Conservation (phyloP, 2,329 filamentous ascomycete genomes). For the Phialophora chinensis region DNA sequence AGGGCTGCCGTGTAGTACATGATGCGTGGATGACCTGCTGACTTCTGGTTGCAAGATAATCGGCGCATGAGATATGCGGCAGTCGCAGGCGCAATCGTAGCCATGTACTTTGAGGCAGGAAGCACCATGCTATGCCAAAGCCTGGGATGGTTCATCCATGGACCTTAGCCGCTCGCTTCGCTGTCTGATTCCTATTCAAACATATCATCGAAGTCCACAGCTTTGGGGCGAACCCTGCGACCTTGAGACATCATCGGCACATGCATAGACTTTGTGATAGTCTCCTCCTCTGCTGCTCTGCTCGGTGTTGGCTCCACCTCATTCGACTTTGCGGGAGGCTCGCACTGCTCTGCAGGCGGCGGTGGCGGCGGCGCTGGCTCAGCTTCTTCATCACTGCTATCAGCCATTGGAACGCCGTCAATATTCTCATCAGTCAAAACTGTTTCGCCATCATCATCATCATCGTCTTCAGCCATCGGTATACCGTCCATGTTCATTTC, state of each 20-base stretch:
- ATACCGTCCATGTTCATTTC: conserved; percentile 46
- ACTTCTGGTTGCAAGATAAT: neutral
- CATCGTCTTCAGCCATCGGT: conserved; percentile 43
- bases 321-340: neutral
- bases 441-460: conserved; percentile 44
- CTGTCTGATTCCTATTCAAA: conserved; percentile 25
- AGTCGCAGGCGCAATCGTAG: neutral
- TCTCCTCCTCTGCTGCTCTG: neutral
- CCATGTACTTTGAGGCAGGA: neutral
- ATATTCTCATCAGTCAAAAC: conserved; percentile 56
- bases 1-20: no score
- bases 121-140: neutral
- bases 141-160: neutral
- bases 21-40: neutral
- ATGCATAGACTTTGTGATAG: neutral
- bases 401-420: conserved; percentile 53
- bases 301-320: neutral
- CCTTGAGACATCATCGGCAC: conserved; percentile 16
- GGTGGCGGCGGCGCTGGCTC: conserved; percentile 47
- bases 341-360: neutral
- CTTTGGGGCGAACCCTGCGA: conserved; percentile 27
- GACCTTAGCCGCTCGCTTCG: neutral
- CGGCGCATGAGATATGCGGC: neutral
- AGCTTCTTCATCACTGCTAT: conserved; percentile 59
- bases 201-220: conserved; percentile 36